These are phyloP conservation scores for Omphalotus olearius DNA, from an alignment of 1,284 basidiomycete species.

Conservation along the genomic window DNA sequence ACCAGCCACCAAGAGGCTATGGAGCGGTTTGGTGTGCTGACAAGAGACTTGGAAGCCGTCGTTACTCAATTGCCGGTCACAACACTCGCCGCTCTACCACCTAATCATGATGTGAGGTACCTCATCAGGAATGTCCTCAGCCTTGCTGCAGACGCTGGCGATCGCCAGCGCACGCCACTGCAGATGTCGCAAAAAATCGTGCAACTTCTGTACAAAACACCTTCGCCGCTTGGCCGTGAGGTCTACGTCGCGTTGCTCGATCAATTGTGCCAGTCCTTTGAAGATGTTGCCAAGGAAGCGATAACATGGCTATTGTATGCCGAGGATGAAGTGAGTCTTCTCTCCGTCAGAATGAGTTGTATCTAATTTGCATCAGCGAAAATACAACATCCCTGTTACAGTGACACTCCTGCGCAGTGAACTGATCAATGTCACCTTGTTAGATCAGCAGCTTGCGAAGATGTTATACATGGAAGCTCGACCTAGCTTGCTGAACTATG, in stretches of 20 bases:
- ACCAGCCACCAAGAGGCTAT: slow-evolving; percentile 66
- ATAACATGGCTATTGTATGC: slow-evolving; percentile 96
- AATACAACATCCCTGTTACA: slow-evolving; percentile 95
- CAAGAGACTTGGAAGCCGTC: slow-evolving; percentile 78
- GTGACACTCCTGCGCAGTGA: slow-evolving; percentile 83
- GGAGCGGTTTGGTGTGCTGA: slow-evolving; percentile 73
- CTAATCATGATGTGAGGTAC: slow-evolving; percentile 83
- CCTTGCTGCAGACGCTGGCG: slow-evolving; percentile 73
- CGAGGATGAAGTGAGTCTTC: slow-evolving; percentile 80
- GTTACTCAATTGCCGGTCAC: slow-evolving; percentile 66
- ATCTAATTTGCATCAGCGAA: slow-evolving; percentile 53
- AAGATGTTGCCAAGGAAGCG: slow-evolving; percentile 95
- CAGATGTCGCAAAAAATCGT: slow-evolving; percentile 95
- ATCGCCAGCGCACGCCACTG: slow-evolving; percentile 84
- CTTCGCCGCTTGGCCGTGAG: slow-evolving; percentile 80
- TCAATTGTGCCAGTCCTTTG: slow-evolving; percentile 84
- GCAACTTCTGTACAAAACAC: slow-evolving; percentile 83
- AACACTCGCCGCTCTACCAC: slow-evolving; percentile 66
- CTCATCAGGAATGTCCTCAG: slow-evolving; percentile 80
- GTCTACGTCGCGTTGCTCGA: slow-evolving; percentile 89
- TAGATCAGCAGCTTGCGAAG: slow-evolving; percentile 92
- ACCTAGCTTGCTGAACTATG: slow-evolving; percentile 78
- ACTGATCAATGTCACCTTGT: slow-evolving; percentile 74
- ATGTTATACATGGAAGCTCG: slow-evolving; percentile 62
- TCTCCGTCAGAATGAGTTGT: neutral